These are phyloP conservation scores for Telopea speciosissima DNA, from an alignment of 177 flowering plant species.

Conservation along the genomic window DNA sequence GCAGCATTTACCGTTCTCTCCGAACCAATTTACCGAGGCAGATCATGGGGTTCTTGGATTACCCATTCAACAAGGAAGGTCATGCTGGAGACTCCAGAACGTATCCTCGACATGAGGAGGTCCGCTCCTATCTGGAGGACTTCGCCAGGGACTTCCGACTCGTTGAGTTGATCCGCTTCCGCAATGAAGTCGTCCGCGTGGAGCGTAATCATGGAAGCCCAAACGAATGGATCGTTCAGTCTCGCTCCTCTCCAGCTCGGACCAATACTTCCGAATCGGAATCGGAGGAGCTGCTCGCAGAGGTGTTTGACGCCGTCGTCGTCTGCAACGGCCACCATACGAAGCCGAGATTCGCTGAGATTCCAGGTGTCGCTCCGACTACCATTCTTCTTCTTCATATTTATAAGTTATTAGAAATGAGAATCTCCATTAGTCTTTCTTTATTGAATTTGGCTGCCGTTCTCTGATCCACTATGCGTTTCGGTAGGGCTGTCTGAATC, in stretches of 20 bases:
- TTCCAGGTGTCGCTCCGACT: slow-evolving; percentile 11
- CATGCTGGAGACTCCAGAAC: slow-evolving; percentile 26
- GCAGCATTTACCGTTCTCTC: slow-evolving; percentile 34
- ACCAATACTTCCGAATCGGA: no score
- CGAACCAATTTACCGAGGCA: slow-evolving; percentile 34
- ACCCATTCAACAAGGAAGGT: slow-evolving; percentile 20
- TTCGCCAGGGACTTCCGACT: slow-evolving; percentile 32
- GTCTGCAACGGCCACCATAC: slow-evolving; percentile 38
- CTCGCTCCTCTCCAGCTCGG: background rate
- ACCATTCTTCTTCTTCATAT: no score
- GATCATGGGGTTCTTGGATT: slow-evolving; percentile 36
- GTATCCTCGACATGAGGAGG: slow-evolving; percentile 45
- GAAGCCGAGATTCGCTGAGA: slow-evolving; percentile 23
- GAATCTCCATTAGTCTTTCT: no score
- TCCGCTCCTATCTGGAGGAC: slow-evolving; percentile 27
- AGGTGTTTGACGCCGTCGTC: slow-evolving; percentile 45
- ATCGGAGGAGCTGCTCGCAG: slow-evolving; percentile 3
- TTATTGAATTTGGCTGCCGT: no score
- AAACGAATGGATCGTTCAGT: slow-evolving; percentile 27
- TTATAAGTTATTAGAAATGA: no score
- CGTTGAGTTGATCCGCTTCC: slow-evolving; percentile 26
- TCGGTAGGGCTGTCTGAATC: no score
- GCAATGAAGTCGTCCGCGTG: slow-evolving; percentile 32
- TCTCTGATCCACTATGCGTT: no score
- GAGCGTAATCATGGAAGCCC: slow-evolving; percentile 8